Evolutionary conservation across 768 basidiomycete genomes (phyloP), one percentile per base, ranked within the genome.

Genomic region (Coprinopsis cinerea): DNA sequence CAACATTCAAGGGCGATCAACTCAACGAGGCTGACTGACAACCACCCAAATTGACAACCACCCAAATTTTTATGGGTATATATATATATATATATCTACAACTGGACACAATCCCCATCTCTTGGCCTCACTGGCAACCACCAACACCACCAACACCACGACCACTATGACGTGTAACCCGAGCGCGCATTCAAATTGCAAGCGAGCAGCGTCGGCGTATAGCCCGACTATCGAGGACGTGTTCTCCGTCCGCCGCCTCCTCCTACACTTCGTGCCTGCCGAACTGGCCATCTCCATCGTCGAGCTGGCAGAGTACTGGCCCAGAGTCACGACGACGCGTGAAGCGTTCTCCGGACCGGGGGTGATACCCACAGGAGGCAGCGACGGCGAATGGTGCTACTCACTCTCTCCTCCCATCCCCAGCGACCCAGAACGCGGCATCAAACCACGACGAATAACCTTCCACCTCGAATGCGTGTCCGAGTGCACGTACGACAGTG

Each of bases 221-320:
- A 42, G 13, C 14, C 47, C 51, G 23, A 50, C 37, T 9, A 34
- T 14, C 17, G 47, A 39, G 1, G 51, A 52, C 27, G 55, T 57
- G 24, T 48, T 52, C 20, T 9, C 47, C 26, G 53, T 50, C 32
- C 53, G 51, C 18, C 22, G 22, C 14, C 25, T 28, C 11, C 51
- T 57, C 18, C 47, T 54, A 18, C 36, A 51, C 25, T 51, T 48
- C 24, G 23, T 59, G 3, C 58, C 58, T 28, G 49, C 47, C 24
- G 59, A 60, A 30, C 55, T 60, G 10, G 57, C 43, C 6, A 46
- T 54, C 24, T n/a, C 49, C 14, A 56, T 60, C 32, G 39, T 56
- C 23, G 47, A 47, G 4, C 40, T 46, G n/a, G 59, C 57, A 5
- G 25, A 55, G 34, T 60, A 60, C 36, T 60, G 51, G 51, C 55